Base-by-base conservation (phyloP, 1,284 basidiomycete genomes). In the Leccinum angustisporum region DNA sequence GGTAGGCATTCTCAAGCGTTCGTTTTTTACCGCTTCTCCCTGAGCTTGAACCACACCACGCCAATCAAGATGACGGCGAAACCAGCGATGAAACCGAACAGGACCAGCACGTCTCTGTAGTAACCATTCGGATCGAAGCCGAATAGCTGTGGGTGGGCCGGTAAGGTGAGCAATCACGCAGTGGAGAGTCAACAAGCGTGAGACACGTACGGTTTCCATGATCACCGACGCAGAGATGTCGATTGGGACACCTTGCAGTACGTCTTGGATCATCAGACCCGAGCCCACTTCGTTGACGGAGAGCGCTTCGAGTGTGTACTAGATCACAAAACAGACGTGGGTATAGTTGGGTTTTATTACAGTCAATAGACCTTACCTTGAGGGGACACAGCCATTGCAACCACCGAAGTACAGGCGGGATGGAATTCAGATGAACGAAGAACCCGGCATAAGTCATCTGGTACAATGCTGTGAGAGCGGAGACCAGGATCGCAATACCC, bases 261-360 rank as follows among this genome's bases (percentile, higher is more conserved):
- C 81, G 76, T 97, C 94, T 61, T 84, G 65, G 59, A 97, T 96
- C 84, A 88, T 85, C 38, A 96, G 78, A 3, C 94, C 94, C 1
- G 88, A 86, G 40, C 86, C 86, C 18, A 97, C 92, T 73, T 96
- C 95, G 72, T 97, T 97, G 36, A 96, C 90, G 4, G 89, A 81
- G 9, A 96, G 79, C 10, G 93, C 94, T 75, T 96, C 93, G 18
- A 95, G 80, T 10, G 82, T 81, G 72, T 88, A 95, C 75, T 94
- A 87, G 51, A 5, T 52, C 11, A 30, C 38, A 86, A 78, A 54
- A 30, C 86, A 84, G 56, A 82, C 83, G 11, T 63, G 5, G 60
- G 43, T 27, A 51, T 36, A 38, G 8, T 51, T 13, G 4, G n/a
- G 7, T 8, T 10, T 27, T 30, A 3, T 34, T 27, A 25, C 2